Evolutionary conservation across 106 monocot genomes (phyloP).

Genomic region (Phalaenopsis aphrodite): DNA sequence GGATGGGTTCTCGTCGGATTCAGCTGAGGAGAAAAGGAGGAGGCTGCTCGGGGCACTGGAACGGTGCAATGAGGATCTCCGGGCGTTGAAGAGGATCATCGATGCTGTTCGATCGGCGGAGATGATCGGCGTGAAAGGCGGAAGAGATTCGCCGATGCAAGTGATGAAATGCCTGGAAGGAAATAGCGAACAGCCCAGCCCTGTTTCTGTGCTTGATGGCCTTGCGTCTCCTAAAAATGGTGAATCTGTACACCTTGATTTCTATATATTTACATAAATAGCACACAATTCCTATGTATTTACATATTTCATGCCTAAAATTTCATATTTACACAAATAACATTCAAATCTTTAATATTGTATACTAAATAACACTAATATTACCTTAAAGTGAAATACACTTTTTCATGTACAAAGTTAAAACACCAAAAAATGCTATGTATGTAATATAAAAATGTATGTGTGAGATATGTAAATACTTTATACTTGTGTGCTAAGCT

Average conservation of each 20-base stretch:
- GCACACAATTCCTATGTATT: too few species aligned
- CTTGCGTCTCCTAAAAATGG: slow-evolving; percentile 6
- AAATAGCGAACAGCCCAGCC: slow-evolving; percentile 2
- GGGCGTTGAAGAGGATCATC: slow-evolving; percentile 4
- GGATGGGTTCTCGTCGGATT: not conserved
- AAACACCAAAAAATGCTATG: too few species aligned
- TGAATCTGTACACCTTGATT: not conserved
- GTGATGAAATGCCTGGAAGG: not conserved
- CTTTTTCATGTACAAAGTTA: too few species aligned
- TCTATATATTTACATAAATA: not conserved
- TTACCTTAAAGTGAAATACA: too few species aligned
- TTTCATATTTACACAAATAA: too few species aligned
- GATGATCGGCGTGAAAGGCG: not conserved
- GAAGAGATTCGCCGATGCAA: not conserved
- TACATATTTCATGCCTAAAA: too few species aligned
- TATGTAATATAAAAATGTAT: too few species aligned
- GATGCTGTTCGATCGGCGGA: slow-evolving; percentile 6
- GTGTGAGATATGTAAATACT: too few species aligned
- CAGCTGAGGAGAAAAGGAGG: slow-evolving; percentile 7
- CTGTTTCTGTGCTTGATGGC: slow-evolving; percentile 8
- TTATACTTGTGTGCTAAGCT: too few species aligned
- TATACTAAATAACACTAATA: too few species aligned
- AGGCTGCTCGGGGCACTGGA: not conserved
- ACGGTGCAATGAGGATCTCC: slow-evolving; percentile 8
- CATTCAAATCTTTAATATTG: too few species aligned